These are phyloP conservation scores for Entomortierella lignicola DNA, from an alignment of 192 early-diverging fungal species.

Conservation along the genomic window DNA sequence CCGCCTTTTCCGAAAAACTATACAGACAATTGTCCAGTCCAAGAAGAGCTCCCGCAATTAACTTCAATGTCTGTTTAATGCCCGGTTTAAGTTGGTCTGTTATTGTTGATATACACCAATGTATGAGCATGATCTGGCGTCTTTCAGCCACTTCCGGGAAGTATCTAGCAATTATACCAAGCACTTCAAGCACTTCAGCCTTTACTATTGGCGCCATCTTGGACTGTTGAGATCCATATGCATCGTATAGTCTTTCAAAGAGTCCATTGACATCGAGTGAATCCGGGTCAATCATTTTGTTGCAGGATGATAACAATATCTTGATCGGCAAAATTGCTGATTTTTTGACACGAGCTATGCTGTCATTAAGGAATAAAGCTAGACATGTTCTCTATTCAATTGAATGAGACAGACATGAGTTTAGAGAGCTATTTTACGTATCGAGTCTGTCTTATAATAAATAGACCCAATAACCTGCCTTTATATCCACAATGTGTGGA, in stretches of 20 bases:
- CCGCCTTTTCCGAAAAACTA: constrained; percentile 20
- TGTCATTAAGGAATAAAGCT: constrained; percentile 44
- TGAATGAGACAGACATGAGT: not conserved
- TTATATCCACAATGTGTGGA: constrained; percentile 53
- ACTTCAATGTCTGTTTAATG: constrained; percentile 29
- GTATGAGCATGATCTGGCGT: constrained; percentile 24
- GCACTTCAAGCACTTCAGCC: constrained; percentile 53
- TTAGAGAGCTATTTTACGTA: not conserved
- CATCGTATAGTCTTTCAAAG: constrained; percentile 25
- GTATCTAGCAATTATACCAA: constrained; percentile 56
- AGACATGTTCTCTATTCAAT: constrained; percentile 31
- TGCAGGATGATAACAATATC: constrained; percentile 41
- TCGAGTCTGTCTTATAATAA: not conserved
- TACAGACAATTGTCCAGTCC: constrained; percentile 51
- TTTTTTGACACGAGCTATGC: constrained; percentile 35
- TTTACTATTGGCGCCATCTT: constrained; percentile 54
- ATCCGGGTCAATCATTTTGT: constrained; percentile 40
- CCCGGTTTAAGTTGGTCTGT: constrained; percentile 43
- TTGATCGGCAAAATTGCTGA: constrained; percentile 55
- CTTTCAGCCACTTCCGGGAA: constrained; percentile 36
- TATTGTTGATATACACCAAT: constrained; percentile 46
- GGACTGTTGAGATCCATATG: constrained; percentile 28
- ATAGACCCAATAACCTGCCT: constrained; percentile 18
- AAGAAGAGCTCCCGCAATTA: constrained; percentile 41
- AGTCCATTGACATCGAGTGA: constrained; percentile 40